Base-by-base conservation (phyloP, 1,284 basidiomycete genomes). In the Cutaneotrichosporon sp. region DNA sequence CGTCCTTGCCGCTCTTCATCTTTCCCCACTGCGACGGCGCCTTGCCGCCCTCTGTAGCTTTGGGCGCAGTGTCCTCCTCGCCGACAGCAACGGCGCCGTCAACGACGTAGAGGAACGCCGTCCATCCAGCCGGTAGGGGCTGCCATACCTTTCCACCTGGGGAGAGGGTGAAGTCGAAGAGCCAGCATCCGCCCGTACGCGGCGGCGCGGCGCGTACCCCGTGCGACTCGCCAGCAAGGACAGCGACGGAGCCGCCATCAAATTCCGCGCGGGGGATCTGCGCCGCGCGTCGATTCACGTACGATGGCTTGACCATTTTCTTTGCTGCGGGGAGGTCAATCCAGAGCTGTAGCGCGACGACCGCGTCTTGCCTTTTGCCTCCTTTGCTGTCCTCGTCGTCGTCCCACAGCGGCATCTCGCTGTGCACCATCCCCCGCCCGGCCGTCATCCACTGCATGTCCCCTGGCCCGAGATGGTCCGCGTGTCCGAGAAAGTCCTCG, bases 401-500 rank as follows among this genome's bases (percentile, higher is more conserved):
- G n/a, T 52, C 48, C 10, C 47, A 53, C 4, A 89, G 78, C 2
- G 94, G 93, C 88, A 97, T 96, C 75, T 81, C 89, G 5, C 86
- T 84, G 64, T 91, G 88, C 52, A 91, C 85, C 66, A 73, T 67
- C 0, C 77, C 79, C 50, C 68, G 64, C 1, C 87, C 88, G 12
- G 90, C 90, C 65, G 84, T 86, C 91, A 96, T 96, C 89, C 90
- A 96, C 68, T 96, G 92, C 4, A 94, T 84, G 51, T 89, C 90
- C 8, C 93, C 92, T 3, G 85, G 75, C 37, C 83, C 82, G 55
- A 97, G 87, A 56, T 54, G 53, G 40, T 90, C 90, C 52, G 81
- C 80, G 74, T 97, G 89, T 2, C 93, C 92, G 4, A 84, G 84
- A 30, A 90, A 94, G 70, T 97, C 94, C 74, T 97, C 93, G 66